These are phyloP conservation scores for Zelopaecilomyces penicillatus DNA, from an alignment of 2,329 filamentous ascomycete species.

Conservation along the genomic window DNA sequence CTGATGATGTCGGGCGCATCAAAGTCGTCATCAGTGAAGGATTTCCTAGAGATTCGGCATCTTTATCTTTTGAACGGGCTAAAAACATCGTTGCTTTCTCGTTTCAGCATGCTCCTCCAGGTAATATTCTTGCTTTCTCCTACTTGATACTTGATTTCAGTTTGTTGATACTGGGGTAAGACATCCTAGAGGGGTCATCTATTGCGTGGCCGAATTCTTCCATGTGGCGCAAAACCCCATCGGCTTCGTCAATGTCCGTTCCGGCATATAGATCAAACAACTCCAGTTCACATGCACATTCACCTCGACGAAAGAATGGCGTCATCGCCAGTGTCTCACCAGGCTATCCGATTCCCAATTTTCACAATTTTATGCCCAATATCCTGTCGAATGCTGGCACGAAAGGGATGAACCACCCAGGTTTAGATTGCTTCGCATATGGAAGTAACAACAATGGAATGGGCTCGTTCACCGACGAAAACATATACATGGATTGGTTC, in stretches of 20 bases:
- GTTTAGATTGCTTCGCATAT: background rate
- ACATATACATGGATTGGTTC: conserved; percentile 22
- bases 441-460: conserved; percentile 4
- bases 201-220: conserved; percentile 73
- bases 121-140: conserved; percentile 34
- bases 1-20: conserved; percentile 65
- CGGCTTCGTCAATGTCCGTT: conserved; percentile 32
- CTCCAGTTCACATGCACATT: conserved; percentile 54
- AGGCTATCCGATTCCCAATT: too few species aligned
- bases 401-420: background rate
- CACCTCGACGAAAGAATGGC: conserved; percentile 38
- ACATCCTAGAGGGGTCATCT: conserved; percentile 60
- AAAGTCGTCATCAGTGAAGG: conserved; percentile 70
- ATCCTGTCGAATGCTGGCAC: background rate
- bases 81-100: conserved; percentile 71
- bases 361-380: too few species aligned
- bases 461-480: conserved; percentile 16
- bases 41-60: conserved; percentile 45
- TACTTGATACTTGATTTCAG: background rate
- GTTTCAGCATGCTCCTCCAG: conserved; percentile 74
- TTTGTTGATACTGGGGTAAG: conserved; percentile 23
- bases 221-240: conserved; percentile 53
- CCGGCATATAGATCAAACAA: conserved; percentile 35
- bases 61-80: conserved; percentile 53
- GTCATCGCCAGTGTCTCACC: background rate